Base-by-base conservation (phyloP, 1,139 yeast species). In the Geotrichum europaeum region DNA sequence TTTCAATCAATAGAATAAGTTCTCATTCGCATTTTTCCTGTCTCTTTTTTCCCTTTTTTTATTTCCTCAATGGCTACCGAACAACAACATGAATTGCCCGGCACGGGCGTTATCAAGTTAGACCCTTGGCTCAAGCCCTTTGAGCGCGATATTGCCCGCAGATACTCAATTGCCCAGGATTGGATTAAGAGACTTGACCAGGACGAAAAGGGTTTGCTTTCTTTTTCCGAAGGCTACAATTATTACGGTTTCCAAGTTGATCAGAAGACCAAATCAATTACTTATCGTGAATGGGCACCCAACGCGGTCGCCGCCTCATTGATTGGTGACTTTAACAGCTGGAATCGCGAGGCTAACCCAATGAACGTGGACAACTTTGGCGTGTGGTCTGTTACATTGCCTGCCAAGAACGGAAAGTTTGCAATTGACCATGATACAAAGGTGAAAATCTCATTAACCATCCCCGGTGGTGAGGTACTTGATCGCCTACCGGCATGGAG, bases 401-500 rank as follows among this genome's bases (percentile, higher is more conserved):
- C 84, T 0, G 72, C 78, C 7, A 74, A 77, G 55, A 68, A 72
- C 49, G 89, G 87, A 5, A 75, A 78, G 1, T 83, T 79, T 65
- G 86, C 92, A 10, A 88, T 94, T 67, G 83, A 87, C 1, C 97
- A 94, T 72, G 88, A 88, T 70, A 82, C 96, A 10, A 82, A 82
- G 67, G 84, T 92, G 67, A 94, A 92, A 72, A 81, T 94, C 55
- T 79, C 86, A 57, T 77, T 94, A 77, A 79, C 81, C 15, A 74
- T 84, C 58, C 84, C 86, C 0, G 79, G 82, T 53, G 96, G 96
- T 1, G 86, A 86, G 64, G 77, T 82, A 58, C 75, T 92, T 51
- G 94, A 86, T 67, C 79, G 98, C 59, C 77, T 94, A 61, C 97
- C 97, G 53, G 96, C 96, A 1, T 94, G 97, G 96, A 84, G 85